A percentile compares a stretch with the other conserved stretches of the same genome.
phyloP scores from a whole-genome alignment of 2,329 filamentous ascomycete genomes.

The Aspergillus fijiensis region DNA sequence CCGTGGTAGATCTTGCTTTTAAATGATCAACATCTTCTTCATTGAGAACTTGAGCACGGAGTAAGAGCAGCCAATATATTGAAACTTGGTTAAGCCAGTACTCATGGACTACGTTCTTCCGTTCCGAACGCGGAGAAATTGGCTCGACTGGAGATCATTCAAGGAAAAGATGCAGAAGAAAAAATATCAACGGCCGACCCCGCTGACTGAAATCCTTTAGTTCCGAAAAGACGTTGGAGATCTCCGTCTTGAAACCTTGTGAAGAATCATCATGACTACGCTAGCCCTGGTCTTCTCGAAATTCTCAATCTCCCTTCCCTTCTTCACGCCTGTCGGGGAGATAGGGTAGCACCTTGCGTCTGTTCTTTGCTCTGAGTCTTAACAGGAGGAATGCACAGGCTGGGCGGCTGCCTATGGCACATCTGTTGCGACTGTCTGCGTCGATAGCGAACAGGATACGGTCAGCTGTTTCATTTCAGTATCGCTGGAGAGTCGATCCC shows the following conservation, averaged over 20 bases:
- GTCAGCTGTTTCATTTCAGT: background rate
- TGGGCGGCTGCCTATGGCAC: background rate
- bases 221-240: background rate
- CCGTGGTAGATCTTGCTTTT: conserved; percentile 3
- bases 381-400: background rate
- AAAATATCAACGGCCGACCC: background rate
- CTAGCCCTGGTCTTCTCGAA: background rate
- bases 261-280: background rate
- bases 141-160: background rate
- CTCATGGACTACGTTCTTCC: background rate
- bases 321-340: background rate
- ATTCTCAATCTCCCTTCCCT: background rate
- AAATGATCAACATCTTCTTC: background rate
- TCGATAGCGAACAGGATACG: background rate
- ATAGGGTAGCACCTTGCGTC: background rate
- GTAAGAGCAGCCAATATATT: conserved; percentile 7
- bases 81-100: background rate
- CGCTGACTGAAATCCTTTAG: background rate
- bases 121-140: background rate
- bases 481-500: background rate
- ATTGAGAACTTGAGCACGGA: background rate
- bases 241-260: background rate
- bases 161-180: background rate
- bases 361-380: background rate
- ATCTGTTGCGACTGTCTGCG: background rate